These are phyloP conservation scores for Fusarium pseudoanthophilum DNA, from an alignment of 2,329 filamentous ascomycete species.

Conservation along the genomic window DNA sequence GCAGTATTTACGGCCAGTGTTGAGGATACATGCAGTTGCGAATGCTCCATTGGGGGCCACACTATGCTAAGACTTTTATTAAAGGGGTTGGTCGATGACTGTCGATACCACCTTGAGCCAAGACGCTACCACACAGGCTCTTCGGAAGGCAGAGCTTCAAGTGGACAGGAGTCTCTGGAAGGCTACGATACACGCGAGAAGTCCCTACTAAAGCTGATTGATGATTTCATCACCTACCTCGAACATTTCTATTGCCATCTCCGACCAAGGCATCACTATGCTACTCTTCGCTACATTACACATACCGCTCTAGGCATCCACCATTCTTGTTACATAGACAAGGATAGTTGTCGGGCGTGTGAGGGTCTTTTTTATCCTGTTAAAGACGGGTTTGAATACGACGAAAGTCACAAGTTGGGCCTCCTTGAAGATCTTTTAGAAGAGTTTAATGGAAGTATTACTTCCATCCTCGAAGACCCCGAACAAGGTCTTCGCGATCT, in stretches of 20 bases:
- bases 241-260: not conserved
- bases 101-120: too few relatives aligned
- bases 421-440: accelerated
- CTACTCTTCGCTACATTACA: not conserved
- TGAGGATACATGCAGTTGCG: not conserved
- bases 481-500: not conserved
- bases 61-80: too few relatives aligned
- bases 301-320: accelerated
- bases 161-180: too few relatives aligned
- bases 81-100: too few relatives aligned
- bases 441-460: accelerated
- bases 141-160: not conserved
- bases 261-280: not conserved
- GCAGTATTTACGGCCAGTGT: accelerated
- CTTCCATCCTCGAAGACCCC: not conserved
- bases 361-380: accelerated
- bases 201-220: not conserved
- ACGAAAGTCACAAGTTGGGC: accelerated
- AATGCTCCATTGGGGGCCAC: accelerated
- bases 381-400: not conserved
- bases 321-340: not conserved
- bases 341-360: accelerated
- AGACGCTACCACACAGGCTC: too few relatives aligned
- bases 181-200: not conserved
- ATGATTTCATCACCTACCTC: accelerated